Conservation (phyloP, 2,329 filamentous ascomycete genomes). For the Aspergillus texensis region DNA sequence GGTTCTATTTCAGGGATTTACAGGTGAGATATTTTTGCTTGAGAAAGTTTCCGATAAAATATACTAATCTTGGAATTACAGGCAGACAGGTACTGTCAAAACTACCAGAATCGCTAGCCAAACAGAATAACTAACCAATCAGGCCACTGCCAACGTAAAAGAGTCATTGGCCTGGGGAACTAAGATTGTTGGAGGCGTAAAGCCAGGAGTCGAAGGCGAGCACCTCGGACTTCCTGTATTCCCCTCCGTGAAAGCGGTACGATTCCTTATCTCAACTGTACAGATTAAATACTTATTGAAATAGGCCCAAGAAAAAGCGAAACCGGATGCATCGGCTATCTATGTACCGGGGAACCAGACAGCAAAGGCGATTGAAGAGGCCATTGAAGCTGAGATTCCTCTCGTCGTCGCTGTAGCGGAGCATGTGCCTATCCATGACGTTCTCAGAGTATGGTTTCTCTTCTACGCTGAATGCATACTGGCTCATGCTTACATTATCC, state of each 20-base stretch:
- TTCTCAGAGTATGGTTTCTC: slow-evolving; percentile 61
- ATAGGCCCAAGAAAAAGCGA: slow-evolving; percentile 68
- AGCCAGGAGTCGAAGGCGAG: slow-evolving; percentile 68
- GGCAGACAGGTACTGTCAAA: slow-evolving; percentile 37
- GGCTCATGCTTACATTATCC: slow-evolving; percentile 11
- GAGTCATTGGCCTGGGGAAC: slow-evolving; percentile 79
- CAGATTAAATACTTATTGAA: neutral
- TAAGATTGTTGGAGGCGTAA: slow-evolving; percentile 77
- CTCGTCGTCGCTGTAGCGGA: slow-evolving; percentile 79
- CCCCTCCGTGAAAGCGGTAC: slow-evolving; percentile 64
- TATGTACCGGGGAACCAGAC: slow-evolving; percentile 79
- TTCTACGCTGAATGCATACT: neutral
- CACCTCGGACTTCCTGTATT: slow-evolving; percentile 74
- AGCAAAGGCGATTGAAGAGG: slow-evolving; percentile 73
- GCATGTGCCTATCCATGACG: slow-evolving; percentile 77
- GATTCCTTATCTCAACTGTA: no score
- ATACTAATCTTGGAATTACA: slow-evolving; percentile 18
- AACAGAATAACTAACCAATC: slow-evolving; percentile 32
- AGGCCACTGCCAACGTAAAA: slow-evolving; percentile 73
- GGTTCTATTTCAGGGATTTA: slow-evolving; percentile 73
- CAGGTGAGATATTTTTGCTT: slow-evolving; percentile 46
- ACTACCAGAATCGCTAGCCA: neutral
- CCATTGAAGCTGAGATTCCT: slow-evolving; percentile 76
- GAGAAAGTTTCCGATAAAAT: slow-evolving; percentile 6
- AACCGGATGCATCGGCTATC: slow-evolving; percentile 76